These are phyloP conservation scores for Microbotryum scabiosae DNA, from an alignment of 1,284 basidiomycete genomes.

Conservation along the genomic window DNA sequence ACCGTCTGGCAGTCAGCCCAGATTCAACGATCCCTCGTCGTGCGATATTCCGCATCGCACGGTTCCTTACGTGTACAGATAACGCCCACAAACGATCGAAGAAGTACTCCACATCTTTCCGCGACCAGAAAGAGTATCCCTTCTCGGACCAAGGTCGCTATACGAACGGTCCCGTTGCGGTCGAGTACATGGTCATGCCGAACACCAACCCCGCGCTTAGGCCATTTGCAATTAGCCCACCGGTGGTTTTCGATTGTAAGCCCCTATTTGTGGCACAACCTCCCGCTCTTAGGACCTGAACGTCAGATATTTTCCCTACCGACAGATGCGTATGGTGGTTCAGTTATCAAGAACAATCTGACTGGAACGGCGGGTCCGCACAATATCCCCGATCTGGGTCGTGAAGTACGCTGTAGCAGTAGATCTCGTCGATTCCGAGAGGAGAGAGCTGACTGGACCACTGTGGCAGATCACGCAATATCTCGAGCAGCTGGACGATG, in stretches of 20 bases:
- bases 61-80: conserved; percentile 1
- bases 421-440: no score
- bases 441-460: no score
- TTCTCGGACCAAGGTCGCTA: conserved; percentile 14
- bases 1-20: no score
- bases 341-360: conserved; percentile 20
- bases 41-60: neutral
- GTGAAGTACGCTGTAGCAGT: neutral
- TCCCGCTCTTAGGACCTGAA: neutral
- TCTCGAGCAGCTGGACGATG: conserved; percentile 13
- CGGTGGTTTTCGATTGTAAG: conserved; percentile 20
- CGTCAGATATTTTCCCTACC: neutral
- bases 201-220: conserved; percentile 1
- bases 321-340: conserved; percentile 26
- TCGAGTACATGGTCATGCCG: conserved; percentile 22
- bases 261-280: neutral
- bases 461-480: conserved; percentile 7
- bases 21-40: no score
- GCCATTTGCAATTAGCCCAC: neutral
- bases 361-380: conserved; percentile 9
- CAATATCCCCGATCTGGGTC: neutral
- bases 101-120: conserved; percentile 7
- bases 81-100: conserved; percentile 16
- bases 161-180: conserved; percentile 24
- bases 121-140: conserved; percentile 13